These are phyloP conservation scores for Colletotrichum incanum DNA, from an alignment of 2,329 filamentous ascomycete species.

Conservation along the genomic window DNA sequence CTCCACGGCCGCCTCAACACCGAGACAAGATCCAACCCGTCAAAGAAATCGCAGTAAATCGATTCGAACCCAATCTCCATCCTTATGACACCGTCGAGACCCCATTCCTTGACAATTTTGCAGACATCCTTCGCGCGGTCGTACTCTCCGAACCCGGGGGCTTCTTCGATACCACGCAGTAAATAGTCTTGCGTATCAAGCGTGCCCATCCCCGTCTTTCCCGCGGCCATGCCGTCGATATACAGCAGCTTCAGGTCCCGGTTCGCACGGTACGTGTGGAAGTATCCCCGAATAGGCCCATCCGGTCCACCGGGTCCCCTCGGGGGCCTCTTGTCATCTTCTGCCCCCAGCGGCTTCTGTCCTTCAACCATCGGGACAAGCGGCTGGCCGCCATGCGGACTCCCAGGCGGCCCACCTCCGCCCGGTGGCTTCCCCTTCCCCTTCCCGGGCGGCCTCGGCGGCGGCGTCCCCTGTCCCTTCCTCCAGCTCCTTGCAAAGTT, in stretches of 20 bases:
- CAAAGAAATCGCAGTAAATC: conserved; percentile 75
- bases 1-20: conserved; percentile 50
- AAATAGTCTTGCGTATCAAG: conserved; percentile 78
- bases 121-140: conserved; percentile 71
- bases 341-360: background rate
- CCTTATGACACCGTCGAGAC: conserved; percentile 76
- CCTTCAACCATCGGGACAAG: background rate
- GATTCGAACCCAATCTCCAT: conserved; percentile 82
- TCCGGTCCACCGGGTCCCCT: background rate
- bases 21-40: conserved; percentile 57
- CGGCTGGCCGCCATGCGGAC: background rate
- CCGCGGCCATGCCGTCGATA: conserved; percentile 79
- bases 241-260: conserved; percentile 75
- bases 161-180: conserved; percentile 60
- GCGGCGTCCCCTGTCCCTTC: background rate
- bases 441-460: conserved; percentile 17
- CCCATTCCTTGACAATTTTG: conserved; percentile 65
- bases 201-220: conserved; percentile 76
- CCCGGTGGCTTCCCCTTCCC: conserved; percentile 8
- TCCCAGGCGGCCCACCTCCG: background rate
- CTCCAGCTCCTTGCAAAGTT: conserved; percentile 66
- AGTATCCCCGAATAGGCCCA: conserved; percentile 64
- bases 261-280: conserved; percentile 77
- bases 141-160: conserved; percentile 55
- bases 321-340: conserved; percentile 24